Evolutionary conservation across 495 filamentous ascomycete species (phyloP).

Genomic region (Tuber umbilicatum): DNA sequence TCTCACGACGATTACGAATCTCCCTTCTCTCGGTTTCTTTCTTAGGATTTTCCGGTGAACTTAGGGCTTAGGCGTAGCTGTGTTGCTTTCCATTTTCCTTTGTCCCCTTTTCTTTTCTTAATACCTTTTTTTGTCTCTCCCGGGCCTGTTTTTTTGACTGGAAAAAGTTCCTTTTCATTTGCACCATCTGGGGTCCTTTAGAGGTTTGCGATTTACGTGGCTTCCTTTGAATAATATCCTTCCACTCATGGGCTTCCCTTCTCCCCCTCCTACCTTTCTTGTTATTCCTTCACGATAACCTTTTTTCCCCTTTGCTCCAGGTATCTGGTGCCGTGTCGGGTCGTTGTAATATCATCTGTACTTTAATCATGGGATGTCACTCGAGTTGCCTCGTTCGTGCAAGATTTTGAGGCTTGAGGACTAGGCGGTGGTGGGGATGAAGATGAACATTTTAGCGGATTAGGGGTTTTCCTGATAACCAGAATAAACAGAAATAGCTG

Average conservation of each 20-base stretch:
- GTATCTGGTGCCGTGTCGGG: not conserved
- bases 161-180: not conserved
- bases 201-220: not conserved
- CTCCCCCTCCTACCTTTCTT: not conserved
- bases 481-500: not conserved
- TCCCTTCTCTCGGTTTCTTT: not conserved
- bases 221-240: slow-evolving; percentile 2
- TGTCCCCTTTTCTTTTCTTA: not conserved
- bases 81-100: not conserved
- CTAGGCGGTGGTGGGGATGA: not conserved
- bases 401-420: not conserved
- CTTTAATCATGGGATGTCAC: not conserved
- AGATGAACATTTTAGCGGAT: not conserved
- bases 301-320: not conserved
- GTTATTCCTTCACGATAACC: not conserved
- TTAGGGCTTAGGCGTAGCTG: not conserved
- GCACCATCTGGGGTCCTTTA: not conserved
- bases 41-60: not conserved
- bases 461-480: not conserved
- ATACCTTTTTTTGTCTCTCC: not conserved
- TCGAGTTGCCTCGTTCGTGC: not conserved
- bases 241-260: not conserved
- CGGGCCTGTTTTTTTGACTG: not conserved
- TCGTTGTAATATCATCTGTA: slow-evolving; percentile 2
- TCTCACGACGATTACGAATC: not conserved